Base-by-base conservation (phyloP, 2,329 filamentous ascomycete species). In the Pyrenochaeta sp. region DNA sequence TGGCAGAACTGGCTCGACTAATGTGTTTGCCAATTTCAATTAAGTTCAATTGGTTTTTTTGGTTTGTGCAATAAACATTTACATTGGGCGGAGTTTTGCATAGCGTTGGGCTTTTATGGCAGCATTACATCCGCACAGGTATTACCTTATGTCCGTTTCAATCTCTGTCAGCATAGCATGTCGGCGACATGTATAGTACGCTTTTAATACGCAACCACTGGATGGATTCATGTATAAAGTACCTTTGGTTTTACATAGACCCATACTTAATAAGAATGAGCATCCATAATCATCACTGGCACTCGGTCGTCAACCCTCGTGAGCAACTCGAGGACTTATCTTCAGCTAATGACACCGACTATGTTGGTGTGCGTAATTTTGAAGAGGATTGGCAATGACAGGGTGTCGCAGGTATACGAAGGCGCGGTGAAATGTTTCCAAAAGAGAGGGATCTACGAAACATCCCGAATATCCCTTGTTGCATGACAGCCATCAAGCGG, bases 1-100 rank as follows among this genome's bases (percentile, higher is more conserved):
- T 88, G 85, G 84, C 77, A 80, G 68, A 87, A 86, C 71, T 87
- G 77, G 75, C 56, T 74, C 33, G 56, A 35, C 40, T 61, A 43
- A 49, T 10, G 29, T 21, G 10, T 18, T 17, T 15, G 6, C 31
- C n/a, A 23, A 14, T 27, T 30, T 14, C 7, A 9, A 7, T 36
- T 32, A 15, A 10, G 7, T 14, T 2, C 11, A 14, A 20, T 15
- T 11, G 21, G n/a, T n/a, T 58, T 58, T 56, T 35, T 21, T 55
- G 45, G 52, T 41, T 53, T 51, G 47, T 44, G 44, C 31, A 48
- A 36, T n/a, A 21, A 27, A 23, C 40, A 40, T 41, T 35, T 45
- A 50, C 42, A 60, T 63, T 45, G 29, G 46, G 51, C 44, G 60
- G 53, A 58, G 53, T 60, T 60, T 45, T 59, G 61, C 56, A 64